These are phyloP conservation scores for Candolleomyces eurysporus DNA, from an alignment of 768 basidiomycete genomes.

Conservation along the genomic window DNA sequence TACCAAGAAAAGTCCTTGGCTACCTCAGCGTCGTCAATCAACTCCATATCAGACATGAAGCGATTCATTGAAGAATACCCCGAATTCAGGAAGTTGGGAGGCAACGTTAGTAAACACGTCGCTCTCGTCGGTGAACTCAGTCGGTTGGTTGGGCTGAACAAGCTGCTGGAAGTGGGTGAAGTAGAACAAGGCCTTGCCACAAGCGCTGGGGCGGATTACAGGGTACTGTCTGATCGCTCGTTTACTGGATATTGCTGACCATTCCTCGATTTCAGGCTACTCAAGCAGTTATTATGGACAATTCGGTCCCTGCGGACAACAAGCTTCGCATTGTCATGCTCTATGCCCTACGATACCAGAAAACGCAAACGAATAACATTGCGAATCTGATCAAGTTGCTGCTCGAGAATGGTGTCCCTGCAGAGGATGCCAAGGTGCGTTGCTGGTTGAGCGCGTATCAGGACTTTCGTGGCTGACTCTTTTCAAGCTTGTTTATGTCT, in stretches of 20 bases:
- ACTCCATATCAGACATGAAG: slow-evolving; percentile 97
- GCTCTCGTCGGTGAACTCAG: slow-evolving; percentile 96
- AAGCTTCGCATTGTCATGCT: slow-evolving; percentile 91
- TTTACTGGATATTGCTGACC: background rate
- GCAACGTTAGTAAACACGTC: slow-evolving; percentile 98
- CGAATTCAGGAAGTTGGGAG: slow-evolving; percentile 93
- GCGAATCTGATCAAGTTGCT: slow-evolving; percentile 72
- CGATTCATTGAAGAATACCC: slow-evolving; percentile 97
- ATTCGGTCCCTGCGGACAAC: slow-evolving; percentile 66
- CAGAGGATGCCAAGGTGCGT: slow-evolving; percentile 72
- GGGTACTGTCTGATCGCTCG: slow-evolving; percentile 42
- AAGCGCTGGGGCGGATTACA: slow-evolving; percentile 86
- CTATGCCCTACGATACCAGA: slow-evolving; percentile 94
- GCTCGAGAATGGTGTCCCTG: slow-evolving; percentile 70
- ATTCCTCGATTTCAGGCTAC: slow-evolving; percentile 55
- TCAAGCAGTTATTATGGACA: slow-evolving; percentile 71
- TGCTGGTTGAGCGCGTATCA: slow-evolving; percentile 2
- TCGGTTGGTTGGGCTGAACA: slow-evolving; percentile 81
- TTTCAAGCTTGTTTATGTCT: slow-evolving; percentile 83
- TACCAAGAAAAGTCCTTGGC: slow-evolving; percentile 85
- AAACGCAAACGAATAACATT: slow-evolving; percentile 80
- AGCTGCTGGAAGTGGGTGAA: slow-evolving; percentile 87
- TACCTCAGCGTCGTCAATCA: slow-evolving; percentile 76
- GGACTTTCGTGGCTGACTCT: slow-evolving; percentile 11
- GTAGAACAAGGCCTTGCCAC: slow-evolving; percentile 95